Evolutionary conservation across 176 grass and related monocot species (phyloP), one percentile per base, ranked within the genome.

Genomic region (Zoysia pacifica): DNA sequence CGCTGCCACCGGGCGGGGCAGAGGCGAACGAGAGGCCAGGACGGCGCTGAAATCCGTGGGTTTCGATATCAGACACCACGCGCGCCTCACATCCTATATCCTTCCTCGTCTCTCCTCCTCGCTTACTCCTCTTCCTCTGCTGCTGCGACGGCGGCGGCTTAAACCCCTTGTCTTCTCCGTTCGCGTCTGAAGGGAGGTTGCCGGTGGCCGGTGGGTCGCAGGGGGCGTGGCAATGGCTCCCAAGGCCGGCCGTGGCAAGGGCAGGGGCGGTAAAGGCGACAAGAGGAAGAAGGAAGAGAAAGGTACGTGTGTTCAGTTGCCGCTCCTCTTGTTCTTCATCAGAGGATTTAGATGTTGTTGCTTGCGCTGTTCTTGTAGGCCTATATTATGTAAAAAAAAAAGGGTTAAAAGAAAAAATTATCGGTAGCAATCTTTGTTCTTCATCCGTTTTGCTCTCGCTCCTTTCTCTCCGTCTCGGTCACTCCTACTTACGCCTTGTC

Each of bases 201-300:
- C 40, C 9, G 28, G 12, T 38, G 6, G 43, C 6, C 44, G 44
- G 6, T 48, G 16, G 18, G 0, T 12, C 0, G 11, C 44, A 67
- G 62, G 20, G 4, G 16, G 28, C 6, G 69, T 51, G 41, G 60
- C 42, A 81, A 99, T 99, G 96, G 96, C 96, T 11, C 96, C 96
- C n/a, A 99, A 88, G 77, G 55, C 96, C 73, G 93, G 92, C 83
- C 86, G 89, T 1, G 83, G 96, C 76, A 99, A 87, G 82, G 92
- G 92, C 19, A 86, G 83, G 72, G 88, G 81, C 76, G 81, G 86
- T 75, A 99, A 88, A 47, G 90, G 86, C 65, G 92, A 99, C 38
- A 93, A 44, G 88, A 99, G 79, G 92, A 99, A 88, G 90, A 99
- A 95, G 85, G 92, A 95, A 66, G 96, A 95, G 79, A 99, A 99